A percentile compares a stretch with the other conserved stretches of the same genome.
Evolutionary conservation across 306 rosid species (phyloP).

Genomic region (Prosopis cineraria): DNA sequence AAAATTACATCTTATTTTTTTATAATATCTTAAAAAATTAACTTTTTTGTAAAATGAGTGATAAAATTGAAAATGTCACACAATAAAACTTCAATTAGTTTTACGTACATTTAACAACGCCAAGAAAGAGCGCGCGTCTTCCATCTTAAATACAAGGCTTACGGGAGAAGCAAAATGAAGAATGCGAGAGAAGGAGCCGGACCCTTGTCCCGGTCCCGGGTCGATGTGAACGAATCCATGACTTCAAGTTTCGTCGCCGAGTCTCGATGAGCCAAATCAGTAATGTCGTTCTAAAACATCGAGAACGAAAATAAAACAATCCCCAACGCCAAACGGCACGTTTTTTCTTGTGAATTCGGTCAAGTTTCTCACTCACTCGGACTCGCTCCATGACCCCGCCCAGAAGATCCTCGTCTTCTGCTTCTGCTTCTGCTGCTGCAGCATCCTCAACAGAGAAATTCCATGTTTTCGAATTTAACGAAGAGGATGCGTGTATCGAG

Average conservation of each 20-base stretch:
- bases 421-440: slow-evolving; percentile 16
- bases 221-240: background rate
- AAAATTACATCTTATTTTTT: too few species aligned
- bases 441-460: slow-evolving; percentile 44
- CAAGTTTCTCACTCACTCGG: slow-evolving; percentile 13
- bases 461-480: slow-evolving; percentile 56
- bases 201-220: background rate
- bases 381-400: slow-evolving; percentile 48
- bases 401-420: slow-evolving; percentile 30
- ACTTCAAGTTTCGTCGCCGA: background rate
- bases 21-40: too few species aligned
- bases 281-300: background rate
- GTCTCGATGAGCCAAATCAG: background rate
- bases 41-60: too few species aligned
- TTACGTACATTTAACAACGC: too few species aligned
- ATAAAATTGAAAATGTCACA: too few species aligned
- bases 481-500: slow-evolving; percentile 41
- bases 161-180: background rate
- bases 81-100: too few species aligned
- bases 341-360: background rate
- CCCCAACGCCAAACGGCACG: background rate
- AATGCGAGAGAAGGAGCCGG: background rate
- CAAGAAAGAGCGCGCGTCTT: too few species aligned
- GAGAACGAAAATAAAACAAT: background rate
- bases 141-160: background rate